A percentile compares a stretch with the other conserved stretches of the same genome.
phyloP scores from a whole-genome alignment of 78 protist genomes.

The Fonticula alba region DNA sequence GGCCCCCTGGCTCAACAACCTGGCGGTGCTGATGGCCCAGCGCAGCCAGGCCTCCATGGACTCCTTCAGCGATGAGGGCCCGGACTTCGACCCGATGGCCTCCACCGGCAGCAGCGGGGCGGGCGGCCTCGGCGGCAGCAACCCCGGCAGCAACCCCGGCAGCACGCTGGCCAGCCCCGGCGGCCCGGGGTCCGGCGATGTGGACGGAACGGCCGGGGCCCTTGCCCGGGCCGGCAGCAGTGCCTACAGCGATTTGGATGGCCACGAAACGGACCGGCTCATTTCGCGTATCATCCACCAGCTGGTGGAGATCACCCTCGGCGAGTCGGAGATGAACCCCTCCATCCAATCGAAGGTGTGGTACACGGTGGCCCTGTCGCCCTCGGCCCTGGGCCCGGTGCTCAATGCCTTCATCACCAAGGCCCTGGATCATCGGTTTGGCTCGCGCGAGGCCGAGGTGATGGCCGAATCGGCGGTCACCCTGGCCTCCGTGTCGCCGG shows the following conservation, averaged over 20 bases:
- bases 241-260: too few relatives aligned
- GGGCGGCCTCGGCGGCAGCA: not conserved
- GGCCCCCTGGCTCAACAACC: slow-evolving; percentile 44
- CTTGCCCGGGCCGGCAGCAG: too few relatives aligned
- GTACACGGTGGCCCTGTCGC: slow-evolving; percentile 22
- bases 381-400: slow-evolving; percentile 2
- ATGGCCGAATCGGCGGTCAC: slow-evolving; percentile 38
- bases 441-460: not conserved
- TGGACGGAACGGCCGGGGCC: too few relatives aligned
- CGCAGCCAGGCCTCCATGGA: not conserved
- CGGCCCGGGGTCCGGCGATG: too few relatives aligned
- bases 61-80: not conserved
- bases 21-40: too few relatives aligned
- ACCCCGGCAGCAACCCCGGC: too few relatives aligned
- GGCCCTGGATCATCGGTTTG: slow-evolving; percentile 14
- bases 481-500: slow-evolving; percentile 24
- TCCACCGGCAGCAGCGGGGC: not conserved
- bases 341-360: slow-evolving; percentile 28
- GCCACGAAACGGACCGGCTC: too few relatives aligned
- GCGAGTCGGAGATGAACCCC: slow-evolving; percentile 20
- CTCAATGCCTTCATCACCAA: slow-evolving; percentile 14
- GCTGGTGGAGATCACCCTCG: slow-evolving; percentile 26
- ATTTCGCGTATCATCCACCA: slow-evolving; percentile 8
- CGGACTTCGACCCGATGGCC: not conserved
- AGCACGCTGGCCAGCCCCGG: too few relatives aligned